Evolutionary conservation across 2,329 filamentous ascomycete genomes (phyloP).

Genomic region (Cercospora brassicicola): DNA sequence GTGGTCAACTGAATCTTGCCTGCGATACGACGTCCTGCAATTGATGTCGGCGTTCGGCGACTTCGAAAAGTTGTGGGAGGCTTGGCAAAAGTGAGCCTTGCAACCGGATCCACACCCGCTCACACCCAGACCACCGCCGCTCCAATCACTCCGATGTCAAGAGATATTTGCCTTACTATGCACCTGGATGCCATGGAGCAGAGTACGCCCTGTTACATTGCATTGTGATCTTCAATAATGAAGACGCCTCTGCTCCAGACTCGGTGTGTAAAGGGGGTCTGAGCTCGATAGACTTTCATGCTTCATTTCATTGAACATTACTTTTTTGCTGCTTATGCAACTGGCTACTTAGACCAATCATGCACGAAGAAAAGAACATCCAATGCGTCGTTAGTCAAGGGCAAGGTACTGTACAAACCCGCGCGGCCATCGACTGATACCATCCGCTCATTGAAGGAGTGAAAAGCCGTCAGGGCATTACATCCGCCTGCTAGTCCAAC

Average conservation of each 20-base stretch:
- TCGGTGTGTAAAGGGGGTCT: neutral
- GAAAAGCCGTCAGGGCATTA: slow-evolving; percentile 25
- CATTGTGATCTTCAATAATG: neutral
- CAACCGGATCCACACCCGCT: neutral
- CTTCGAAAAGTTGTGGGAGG: slow-evolving; percentile 8
- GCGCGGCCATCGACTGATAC: slow-evolving; percentile 14
- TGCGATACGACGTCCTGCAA: neutral
- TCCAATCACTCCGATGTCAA: neutral
- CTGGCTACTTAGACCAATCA: slow-evolving; percentile 18
- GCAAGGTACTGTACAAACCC: slow-evolving; percentile 23
- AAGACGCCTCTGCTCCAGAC: neutral
- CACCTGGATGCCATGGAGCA: neutral
- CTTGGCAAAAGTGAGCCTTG: neutral
- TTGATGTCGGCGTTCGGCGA: slow-evolving; percentile 1
- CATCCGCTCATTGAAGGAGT: slow-evolving; percentile 19
- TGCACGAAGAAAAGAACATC: slow-evolving; percentile 20
- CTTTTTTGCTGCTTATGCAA: slow-evolving; percentile 10
- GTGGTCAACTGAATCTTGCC: neutral
- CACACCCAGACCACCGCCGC: neutral
- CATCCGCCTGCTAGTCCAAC: slow-evolving; percentile 6
- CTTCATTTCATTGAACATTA: slow-evolving; percentile 19
- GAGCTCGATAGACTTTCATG: slow-evolving; percentile 6
- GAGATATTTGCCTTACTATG: neutral
- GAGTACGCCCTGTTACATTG: neutral
- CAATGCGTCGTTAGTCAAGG: slow-evolving; percentile 12